A percentile compares a stretch with the other conserved stretches of the same genome.
Conservation (phyloP, 1,139 yeast species). For the Lodderomyces elongisporus region DNA sequence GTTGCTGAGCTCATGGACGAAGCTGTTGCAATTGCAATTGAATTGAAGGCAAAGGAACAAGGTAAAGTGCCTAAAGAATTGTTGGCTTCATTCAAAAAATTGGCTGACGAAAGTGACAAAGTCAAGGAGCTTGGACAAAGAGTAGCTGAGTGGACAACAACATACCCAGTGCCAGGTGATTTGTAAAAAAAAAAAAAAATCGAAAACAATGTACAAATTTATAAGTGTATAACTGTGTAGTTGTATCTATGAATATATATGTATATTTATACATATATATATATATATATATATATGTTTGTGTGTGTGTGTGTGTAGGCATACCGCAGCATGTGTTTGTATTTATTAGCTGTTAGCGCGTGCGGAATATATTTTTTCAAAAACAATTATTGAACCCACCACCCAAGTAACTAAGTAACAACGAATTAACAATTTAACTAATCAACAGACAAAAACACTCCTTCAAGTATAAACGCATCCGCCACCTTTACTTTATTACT, state of each 20-base stretch:
- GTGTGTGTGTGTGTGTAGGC: too few species aligned
- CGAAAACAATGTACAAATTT: background rate
- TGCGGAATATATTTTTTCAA: too few species aligned
- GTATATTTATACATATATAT: too few species aligned
- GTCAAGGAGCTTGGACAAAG: conserved; percentile 59
- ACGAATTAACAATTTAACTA: too few species aligned
- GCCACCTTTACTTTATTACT: too few species aligned
- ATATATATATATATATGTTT: too few species aligned
- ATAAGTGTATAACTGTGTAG: too few species aligned
- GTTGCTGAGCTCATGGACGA: conserved; percentile 74
- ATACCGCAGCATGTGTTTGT: background rate
- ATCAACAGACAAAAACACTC: too few species aligned
- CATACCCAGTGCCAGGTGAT: conserved; percentile 80
- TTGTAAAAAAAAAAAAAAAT: conserved; percentile 9
- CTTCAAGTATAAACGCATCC: too few species aligned
- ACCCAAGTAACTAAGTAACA: too few species aligned
- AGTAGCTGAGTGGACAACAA: conserved; percentile 61
- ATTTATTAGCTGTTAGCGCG: background rate
- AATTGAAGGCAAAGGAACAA: conserved; percentile 54
- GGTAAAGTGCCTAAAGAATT: conserved; percentile 61
- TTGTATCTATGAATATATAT: too few species aligned
- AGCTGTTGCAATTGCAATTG: conserved; percentile 66
- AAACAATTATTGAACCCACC: too few species aligned
- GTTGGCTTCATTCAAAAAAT: conserved; percentile 56
- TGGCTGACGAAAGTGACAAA: conserved; percentile 55